These are phyloP conservation scores for Xylaria acuta DNA, from an alignment of 495 filamentous ascomycete genomes.

Conservation along the genomic window DNA sequence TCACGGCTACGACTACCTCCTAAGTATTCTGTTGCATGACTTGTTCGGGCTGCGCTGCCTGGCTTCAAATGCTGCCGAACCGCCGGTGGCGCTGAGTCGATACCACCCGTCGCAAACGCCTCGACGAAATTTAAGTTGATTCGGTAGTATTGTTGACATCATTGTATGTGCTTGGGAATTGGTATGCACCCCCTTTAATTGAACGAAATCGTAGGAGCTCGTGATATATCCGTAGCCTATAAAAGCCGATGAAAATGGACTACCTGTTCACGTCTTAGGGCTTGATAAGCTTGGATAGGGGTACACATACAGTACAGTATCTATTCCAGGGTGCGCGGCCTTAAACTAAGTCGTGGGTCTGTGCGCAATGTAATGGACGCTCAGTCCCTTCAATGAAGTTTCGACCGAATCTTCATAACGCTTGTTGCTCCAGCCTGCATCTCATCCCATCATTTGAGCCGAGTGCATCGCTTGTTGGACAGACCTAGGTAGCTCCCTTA, in stretches of 20 bases:
- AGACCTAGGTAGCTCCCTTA: background rate
- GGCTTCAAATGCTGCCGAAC: background rate
- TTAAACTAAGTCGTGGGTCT: background rate
- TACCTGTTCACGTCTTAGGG: too few relatives aligned
- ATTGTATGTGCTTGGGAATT: background rate
- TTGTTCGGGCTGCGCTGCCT: background rate
- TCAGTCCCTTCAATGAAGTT: background rate
- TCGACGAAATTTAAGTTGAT: background rate
- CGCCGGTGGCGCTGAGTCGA: background rate
- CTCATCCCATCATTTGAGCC: background rate
- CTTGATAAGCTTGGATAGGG: background rate
- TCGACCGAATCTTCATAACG: background rate
- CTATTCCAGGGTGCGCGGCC: too few relatives aligned
- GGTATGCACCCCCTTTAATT: background rate
- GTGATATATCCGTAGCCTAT: background rate
- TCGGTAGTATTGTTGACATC: background rate
- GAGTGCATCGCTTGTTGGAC: background rate
- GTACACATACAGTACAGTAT: too few relatives aligned
- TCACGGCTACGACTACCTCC: constrained; percentile 7
- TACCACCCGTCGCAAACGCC: background rate
- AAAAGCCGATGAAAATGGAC: too few relatives aligned
- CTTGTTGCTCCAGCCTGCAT: background rate
- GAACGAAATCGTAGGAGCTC: background rate
- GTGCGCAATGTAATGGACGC: background rate
- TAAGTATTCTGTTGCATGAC: background rate